These are phyloP conservation scores for Nicotiana tabacum DNA, from an alignment of 257 asterid genomes.

Conservation along the genomic window DNA sequence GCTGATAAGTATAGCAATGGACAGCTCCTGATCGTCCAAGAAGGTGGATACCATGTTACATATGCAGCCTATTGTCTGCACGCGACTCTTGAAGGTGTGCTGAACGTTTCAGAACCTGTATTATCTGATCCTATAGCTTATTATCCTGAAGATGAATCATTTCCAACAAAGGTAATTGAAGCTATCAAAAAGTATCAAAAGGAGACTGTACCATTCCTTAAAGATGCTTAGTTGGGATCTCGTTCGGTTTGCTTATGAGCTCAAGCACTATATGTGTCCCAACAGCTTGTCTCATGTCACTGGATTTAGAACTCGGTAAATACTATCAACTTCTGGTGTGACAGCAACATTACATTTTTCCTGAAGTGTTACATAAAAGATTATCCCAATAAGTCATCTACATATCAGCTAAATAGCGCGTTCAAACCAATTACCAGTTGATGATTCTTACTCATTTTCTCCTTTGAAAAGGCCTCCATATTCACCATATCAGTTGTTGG, in stretches of 20 bases:
- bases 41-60: slow-evolving; percentile 94
- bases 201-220: slow-evolving; percentile 43
- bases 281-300: not conserved
- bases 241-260: not conserved
- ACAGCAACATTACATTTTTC: not conserved
- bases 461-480: not conserved
- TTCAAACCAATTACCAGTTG: not conserved
- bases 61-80: slow-evolving; percentile 89
- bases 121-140: slow-evolving; percentile 74
- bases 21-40: slow-evolving; percentile 70
- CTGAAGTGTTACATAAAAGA: not conserved
- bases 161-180: slow-evolving; percentile 33
- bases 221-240: slow-evolving; percentile 12
- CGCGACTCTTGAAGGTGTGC: slow-evolving; percentile 85
- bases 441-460: not conserved
- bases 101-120: slow-evolving; percentile 42
- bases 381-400: not conserved
- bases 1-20: slow-evolving; percentile 60
- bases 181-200: slow-evolving; percentile 48
- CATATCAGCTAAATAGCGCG: not conserved
- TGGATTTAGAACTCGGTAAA: not conserved
- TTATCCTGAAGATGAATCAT: slow-evolving; percentile 76
- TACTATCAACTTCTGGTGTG: too few species aligned
- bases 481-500: not conserved
- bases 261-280: not conserved